Evolutionary conservation across 2,329 filamentous ascomycete species (phyloP).

Genomic region (Fusarium sp.): DNA sequence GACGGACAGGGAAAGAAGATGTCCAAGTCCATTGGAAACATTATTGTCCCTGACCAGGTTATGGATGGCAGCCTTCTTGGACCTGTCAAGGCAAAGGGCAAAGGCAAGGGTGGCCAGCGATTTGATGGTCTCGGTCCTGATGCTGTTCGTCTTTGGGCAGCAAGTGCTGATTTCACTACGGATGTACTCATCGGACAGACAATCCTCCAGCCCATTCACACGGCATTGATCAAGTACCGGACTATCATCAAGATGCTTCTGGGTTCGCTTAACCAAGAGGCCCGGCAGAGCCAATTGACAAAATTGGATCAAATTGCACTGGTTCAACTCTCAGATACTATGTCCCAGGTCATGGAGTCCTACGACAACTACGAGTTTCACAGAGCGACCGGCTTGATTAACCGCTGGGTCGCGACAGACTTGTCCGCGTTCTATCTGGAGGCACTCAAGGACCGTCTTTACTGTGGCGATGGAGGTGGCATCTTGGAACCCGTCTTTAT

Average conservation of each 20-base stretch:
- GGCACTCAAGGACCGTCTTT: conserved; percentile 87
- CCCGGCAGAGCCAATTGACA: conserved; percentile 60
- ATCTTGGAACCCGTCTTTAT: conserved; percentile 71
- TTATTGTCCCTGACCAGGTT: conserved; percentile 79
- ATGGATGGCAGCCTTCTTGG: conserved; percentile 83
- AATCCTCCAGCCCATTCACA: conserved; percentile 78
- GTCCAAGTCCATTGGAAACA: conserved; percentile 96
- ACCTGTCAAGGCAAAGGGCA: conserved; percentile 68
- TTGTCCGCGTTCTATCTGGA: conserved; percentile 96
- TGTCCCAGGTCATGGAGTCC: conserved; percentile 68
- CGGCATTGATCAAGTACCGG: conserved; percentile 82
- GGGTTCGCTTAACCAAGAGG: conserved; percentile 70
- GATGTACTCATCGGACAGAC: conserved; percentile 84
- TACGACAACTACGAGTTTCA: conserved; percentile 82
- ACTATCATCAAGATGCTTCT: conserved; percentile 90
- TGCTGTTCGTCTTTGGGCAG: conserved; percentile 87
- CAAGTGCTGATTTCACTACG: conserved; percentile 87
- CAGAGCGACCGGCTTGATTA: conserved; percentile 75
- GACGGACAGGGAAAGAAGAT: conserved; percentile 94
- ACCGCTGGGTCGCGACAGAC: conserved; percentile 81
- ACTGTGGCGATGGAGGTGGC: conserved; percentile 77
- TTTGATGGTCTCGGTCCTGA: conserved; percentile 84
- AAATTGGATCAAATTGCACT: conserved; percentile 77
- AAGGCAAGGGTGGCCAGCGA: conserved; percentile 48
- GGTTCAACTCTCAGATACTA: conserved; percentile 72